Evolutionary conservation across 2,329 filamentous ascomycete species (phyloP).

Genomic region (Colletotrichum costaricense): DNA sequence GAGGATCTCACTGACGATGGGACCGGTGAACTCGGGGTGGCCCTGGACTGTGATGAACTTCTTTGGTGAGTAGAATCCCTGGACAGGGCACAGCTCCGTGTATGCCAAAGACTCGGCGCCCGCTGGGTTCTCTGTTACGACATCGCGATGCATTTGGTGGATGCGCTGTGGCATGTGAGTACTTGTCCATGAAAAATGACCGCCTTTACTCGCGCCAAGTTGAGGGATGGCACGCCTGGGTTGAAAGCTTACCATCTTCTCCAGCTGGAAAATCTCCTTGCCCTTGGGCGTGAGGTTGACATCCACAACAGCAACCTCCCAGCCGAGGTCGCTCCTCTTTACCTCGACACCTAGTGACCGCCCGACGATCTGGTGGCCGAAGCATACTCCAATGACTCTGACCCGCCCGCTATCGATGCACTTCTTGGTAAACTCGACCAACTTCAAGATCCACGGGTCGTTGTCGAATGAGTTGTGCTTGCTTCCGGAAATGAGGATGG

Average conservation of each 20-base stretch:
- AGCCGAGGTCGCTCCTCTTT: slow-evolving; percentile 74
- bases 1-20: slow-evolving; percentile 78
- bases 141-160: slow-evolving; percentile 89
- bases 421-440: slow-evolving; percentile 74
- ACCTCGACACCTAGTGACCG: slow-evolving; percentile 78
- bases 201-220: neutral
- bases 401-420: slow-evolving; percentile 72
- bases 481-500: slow-evolving; percentile 82
- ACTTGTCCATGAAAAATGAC: neutral
- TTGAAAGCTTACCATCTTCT: slow-evolving; percentile 61
- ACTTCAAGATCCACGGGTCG: slow-evolving; percentile 79
- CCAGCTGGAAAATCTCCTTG: slow-evolving; percentile 75
- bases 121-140: slow-evolving; percentile 72
- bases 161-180: slow-evolving; percentile 63
- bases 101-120: slow-evolving; percentile 72
- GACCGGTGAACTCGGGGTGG: slow-evolving; percentile 83
- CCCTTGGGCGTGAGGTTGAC: slow-evolving; percentile 77
- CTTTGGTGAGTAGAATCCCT: slow-evolving; percentile 79
- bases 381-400: slow-evolving; percentile 83
- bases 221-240: neutral
- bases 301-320: slow-evolving; percentile 83
- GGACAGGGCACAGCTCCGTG: slow-evolving; percentile 76
- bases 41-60: slow-evolving; percentile 83
- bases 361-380: slow-evolving; percentile 87
- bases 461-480: slow-evolving; percentile 80